Percentiles rank a stretch among this genome's conserved stretches.
These are phyloP conservation scores for Aeminium ludgeri DNA, from an alignment of 495 filamentous ascomycete species.

Conservation along the genomic window DNA sequence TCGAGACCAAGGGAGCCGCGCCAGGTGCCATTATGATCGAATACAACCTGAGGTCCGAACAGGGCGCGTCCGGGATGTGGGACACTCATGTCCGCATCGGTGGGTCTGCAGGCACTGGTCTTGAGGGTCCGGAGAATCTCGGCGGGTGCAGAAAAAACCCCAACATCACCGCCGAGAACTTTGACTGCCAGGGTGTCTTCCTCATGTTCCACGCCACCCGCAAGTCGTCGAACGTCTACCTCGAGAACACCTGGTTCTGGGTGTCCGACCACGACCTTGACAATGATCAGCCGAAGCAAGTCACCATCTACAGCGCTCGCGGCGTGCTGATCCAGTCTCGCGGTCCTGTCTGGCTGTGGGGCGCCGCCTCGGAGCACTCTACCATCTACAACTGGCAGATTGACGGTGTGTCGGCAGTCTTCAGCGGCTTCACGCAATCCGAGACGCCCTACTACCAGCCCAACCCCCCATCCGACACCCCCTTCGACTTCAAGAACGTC, in stretches of 20 bases:
- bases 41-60: slow-evolving; percentile 43
- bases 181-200: slow-evolving; percentile 29
- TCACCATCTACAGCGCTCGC: slow-evolving; percentile 29
- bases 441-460: slow-evolving; percentile 46
- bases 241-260: slow-evolving; percentile 31
- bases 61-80: slow-evolving; percentile 28
- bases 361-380: slow-evolving; percentile 63
- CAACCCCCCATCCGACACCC: slow-evolving; percentile 19
- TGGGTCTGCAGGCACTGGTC: slow-evolving; percentile 27
- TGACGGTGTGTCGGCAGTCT: slow-evolving; percentile 47
- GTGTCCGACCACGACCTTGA: slow-evolving; percentile 29
- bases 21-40: slow-evolving; percentile 59
- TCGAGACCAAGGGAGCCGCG: slow-evolving; percentile 41
- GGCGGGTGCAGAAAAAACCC: slow-evolving; percentile 24
- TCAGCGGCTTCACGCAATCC: slow-evolving; percentile 64
- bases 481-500: slow-evolving; percentile 15
- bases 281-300: slow-evolving; percentile 21
- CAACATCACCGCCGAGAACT: slow-evolving; percentile 8
- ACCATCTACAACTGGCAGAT: slow-evolving; percentile 72
- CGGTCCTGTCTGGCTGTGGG: slow-evolving; percentile 43
- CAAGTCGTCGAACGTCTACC: slow-evolving; percentile 20
- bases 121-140: slow-evolving; percentile 19
- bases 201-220: slow-evolving; percentile 25
- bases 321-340: slow-evolving; percentile 37
- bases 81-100: slow-evolving; percentile 33